Conservation (phyloP, 2,329 filamentous ascomycete genomes). For the Trichoderma aggressivum region DNA sequence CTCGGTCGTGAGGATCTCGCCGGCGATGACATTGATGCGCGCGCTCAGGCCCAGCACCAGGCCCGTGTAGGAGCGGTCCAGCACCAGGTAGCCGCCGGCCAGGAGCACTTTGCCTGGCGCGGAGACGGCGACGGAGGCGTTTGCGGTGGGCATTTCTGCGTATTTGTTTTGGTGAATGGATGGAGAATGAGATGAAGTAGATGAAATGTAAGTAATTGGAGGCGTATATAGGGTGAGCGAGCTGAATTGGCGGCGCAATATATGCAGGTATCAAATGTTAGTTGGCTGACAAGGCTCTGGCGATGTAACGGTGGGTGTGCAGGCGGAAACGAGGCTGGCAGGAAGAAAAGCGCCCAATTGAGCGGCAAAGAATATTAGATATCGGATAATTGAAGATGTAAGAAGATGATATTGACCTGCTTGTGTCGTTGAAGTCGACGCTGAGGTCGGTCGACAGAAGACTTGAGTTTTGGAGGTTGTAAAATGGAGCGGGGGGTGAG, state of each 20-base stretch:
- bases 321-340: neutral
- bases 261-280: neutral
- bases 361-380: neutral
- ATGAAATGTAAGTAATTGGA: neutral
- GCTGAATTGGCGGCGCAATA: neutral
- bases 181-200: neutral
- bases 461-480: neutral
- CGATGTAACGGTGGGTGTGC: neutral
- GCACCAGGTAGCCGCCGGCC: conserved; percentile 89
- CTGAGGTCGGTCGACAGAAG: neutral
- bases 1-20: conserved; percentile 51
- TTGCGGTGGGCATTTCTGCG: conserved; percentile 18
- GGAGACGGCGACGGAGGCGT: conserved; percentile 62
- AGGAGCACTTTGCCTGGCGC: conserved; percentile 95
- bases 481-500: neutral
- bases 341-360: neutral
- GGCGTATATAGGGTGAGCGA: neutral
- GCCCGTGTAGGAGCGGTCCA: conserved; percentile 82
- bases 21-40: conserved; percentile 62
- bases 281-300: neutral
- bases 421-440: neutral
- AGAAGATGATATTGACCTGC: neutral
- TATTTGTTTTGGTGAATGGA: neutral
- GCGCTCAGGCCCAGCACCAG: conserved; percentile 66
- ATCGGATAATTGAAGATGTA: neutral